Percentiles rank a stretch among this genome's conserved stretches.
phyloP scores from a whole-genome alignment of 768 basidiomycete species.

The Psilocybe tampanensis region DNA sequence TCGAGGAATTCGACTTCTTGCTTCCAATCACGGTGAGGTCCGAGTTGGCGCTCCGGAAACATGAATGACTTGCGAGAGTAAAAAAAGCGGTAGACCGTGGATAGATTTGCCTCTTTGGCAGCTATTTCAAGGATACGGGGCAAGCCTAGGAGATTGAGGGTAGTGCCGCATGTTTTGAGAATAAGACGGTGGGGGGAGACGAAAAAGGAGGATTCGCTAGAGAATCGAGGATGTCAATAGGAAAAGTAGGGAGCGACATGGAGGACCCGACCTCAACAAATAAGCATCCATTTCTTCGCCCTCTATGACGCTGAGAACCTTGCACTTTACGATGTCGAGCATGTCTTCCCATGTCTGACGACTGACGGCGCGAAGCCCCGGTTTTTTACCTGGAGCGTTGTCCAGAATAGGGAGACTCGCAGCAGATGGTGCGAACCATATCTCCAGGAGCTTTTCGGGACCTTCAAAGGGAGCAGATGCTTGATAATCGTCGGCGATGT shows the following conservation, averaged over 20 bases:
- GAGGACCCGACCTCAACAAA: conserved; percentile 79
- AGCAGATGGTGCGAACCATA: conserved; percentile 92
- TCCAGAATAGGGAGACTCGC: conserved; percentile 54
- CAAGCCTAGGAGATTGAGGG: conserved; percentile 93
- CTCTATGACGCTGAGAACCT: conserved; percentile 87
- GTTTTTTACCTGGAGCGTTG: conserved; percentile 41
- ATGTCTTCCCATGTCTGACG: conserved; percentile 91
- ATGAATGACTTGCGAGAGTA: conserved; percentile 99
- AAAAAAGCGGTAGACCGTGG: conserved; percentile 86
- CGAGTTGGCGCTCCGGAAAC: conserved; percentile 95
- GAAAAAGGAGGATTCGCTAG: conserved; percentile 96
- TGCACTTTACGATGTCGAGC: conserved; percentile 96
- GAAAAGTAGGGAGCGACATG: conserved; percentile 3
- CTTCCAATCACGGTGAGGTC: conserved; percentile 93
- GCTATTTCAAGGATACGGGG: conserved; percentile 96
- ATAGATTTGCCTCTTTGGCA: conserved; percentile 61
- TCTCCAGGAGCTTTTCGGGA: conserved; percentile 93
- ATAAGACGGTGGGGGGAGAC: conserved; percentile 94
- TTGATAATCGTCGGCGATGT: conserved; percentile 34
- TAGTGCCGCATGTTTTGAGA: conserved; percentile 98
- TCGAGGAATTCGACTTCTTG: conserved; percentile 93
- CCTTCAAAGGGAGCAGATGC: conserved; percentile 78
- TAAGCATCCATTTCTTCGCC: conserved; percentile 95
- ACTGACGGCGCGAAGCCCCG: conserved; percentile 78
- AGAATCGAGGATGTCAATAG: conserved; percentile 6